Conservation (phyloP, 2,329 filamentous ascomycete genomes). For the Byssoonygena ceratinophila region DNA sequence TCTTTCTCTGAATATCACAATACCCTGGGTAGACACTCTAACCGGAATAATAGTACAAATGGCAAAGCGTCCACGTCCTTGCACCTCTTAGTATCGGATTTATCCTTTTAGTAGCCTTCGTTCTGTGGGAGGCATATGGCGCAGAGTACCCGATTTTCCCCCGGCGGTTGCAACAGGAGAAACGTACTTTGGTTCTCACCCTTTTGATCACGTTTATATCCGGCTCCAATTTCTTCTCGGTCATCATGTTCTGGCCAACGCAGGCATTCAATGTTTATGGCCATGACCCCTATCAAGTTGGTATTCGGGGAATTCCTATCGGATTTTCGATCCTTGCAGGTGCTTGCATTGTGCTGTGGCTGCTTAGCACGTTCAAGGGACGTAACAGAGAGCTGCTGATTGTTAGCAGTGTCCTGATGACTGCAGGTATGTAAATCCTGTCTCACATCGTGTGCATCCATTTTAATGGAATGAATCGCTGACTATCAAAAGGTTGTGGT, state of each 20-base stretch:
- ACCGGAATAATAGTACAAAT: conserved; percentile 30
- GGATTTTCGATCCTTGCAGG: conserved; percentile 54
- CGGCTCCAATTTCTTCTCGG: conserved; percentile 49
- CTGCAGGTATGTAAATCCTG: conserved; percentile 40
- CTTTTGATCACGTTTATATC: conserved; percentile 51
- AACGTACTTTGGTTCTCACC: conserved; percentile 43
- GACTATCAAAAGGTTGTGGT: conserved; percentile 39
- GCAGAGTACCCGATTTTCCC: conserved; percentile 40
- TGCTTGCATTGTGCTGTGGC: conserved; percentile 47
- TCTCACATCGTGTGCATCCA: background rate
- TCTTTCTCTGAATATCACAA: no score
- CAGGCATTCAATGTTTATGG: conserved; percentile 56
- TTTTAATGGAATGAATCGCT: background rate
- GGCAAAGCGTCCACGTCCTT: conserved; percentile 38
- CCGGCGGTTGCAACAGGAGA: conserved; percentile 37
- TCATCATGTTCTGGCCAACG: conserved; percentile 51
- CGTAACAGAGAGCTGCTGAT: conserved; percentile 52
- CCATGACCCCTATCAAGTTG: conserved; percentile 53
- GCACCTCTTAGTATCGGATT: conserved; percentile 39
- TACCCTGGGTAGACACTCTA: no score
- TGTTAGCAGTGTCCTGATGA: conserved; percentile 52
- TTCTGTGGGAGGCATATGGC: conserved; percentile 39
- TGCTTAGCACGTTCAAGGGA: conserved; percentile 49
- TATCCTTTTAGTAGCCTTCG: conserved; percentile 35
- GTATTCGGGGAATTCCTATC: conserved; percentile 55